phyloP scores from a whole-genome alignment of 495 filamentous ascomycete genomes.

The Tuber indicum region DNA sequence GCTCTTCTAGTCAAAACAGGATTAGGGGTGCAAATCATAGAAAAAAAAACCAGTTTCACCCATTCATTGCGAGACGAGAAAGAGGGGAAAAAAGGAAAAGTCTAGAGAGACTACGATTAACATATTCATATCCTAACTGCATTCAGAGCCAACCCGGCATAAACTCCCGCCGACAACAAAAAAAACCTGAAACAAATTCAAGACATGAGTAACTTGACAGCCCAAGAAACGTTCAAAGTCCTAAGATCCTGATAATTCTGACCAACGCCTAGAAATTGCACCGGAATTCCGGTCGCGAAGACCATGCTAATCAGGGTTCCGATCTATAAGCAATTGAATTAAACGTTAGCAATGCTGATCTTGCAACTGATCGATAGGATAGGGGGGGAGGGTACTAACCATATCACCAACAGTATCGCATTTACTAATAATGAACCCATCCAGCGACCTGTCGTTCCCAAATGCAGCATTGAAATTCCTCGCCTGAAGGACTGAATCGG shows the following conservation, averaged over 20 bases:
- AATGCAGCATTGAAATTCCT: conserved; percentile 92
- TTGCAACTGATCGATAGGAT: background rate
- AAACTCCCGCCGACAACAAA: background rate
- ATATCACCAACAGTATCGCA: conserved; percentile 99
- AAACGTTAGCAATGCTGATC: conserved; percentile 1
- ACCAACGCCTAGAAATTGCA: conserved; percentile 87
- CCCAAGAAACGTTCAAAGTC: conserved; percentile 87
- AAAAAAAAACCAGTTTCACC: background rate
- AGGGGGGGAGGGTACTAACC: conserved; percentile 49
- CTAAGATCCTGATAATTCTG: conserved; percentile 96
- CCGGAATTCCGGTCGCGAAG: conserved; percentile 90
- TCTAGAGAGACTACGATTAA: background rate
- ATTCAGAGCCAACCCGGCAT: background rate
- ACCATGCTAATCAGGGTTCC: conserved; percentile 96
- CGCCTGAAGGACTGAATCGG: conserved; percentile 89
- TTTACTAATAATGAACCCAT: conserved; percentile 97
- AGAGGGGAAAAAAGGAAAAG: background rate
- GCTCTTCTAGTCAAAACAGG: background rate
- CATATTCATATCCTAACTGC: background rate
- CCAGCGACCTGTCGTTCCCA: conserved; percentile 67
- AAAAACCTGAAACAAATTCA: conserved; percentile 17
- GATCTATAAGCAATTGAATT: conserved; percentile 28
- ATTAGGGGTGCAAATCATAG: background rate
- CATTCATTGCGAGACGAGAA: background rate
- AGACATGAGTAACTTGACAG: conserved; percentile 70